Evolutionary conservation across 192 early-diverging fungal genomes (phyloP).

Genomic region (Gigaspora rosea): DNA sequence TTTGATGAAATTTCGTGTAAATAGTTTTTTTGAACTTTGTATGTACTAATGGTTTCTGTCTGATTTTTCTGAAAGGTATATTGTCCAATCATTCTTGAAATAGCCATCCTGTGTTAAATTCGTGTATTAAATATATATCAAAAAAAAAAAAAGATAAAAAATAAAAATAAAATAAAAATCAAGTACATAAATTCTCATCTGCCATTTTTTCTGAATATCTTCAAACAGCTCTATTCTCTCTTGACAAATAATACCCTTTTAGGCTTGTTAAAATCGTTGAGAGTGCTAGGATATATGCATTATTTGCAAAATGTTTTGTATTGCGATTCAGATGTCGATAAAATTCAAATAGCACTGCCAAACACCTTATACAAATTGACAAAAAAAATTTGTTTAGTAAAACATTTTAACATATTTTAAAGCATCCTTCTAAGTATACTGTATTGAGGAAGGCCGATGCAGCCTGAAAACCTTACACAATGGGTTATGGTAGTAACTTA

Average conservation of each 20-base stretch:
- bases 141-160: slow-evolving; percentile 19
- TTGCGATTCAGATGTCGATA: too few species aligned
- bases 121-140: not conserved
- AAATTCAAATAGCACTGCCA: too few species aligned
- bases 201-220: slow-evolving; percentile 17
- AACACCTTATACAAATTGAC: too few species aligned
- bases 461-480: too few species aligned
- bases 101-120: slow-evolving; percentile 13
- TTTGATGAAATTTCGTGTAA: not conserved
- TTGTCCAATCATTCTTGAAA: slow-evolving; percentile 26
- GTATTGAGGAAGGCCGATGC: too few species aligned
- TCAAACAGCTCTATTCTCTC: not conserved
- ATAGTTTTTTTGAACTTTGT: slow-evolving; percentile 3
- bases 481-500: too few species aligned
- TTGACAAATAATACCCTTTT: not conserved
- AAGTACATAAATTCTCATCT: slow-evolving; percentile 19
- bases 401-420: too few species aligned
- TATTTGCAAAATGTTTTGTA: too few species aligned
- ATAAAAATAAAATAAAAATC: too few species aligned
- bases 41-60: not conserved
- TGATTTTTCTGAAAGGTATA: slow-evolving; percentile 2
- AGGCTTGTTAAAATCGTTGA: not conserved
- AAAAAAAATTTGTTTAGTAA: too few species aligned
- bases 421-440: too few species aligned
- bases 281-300: too few species aligned